Evolutionary conservation across 2,329 filamentous ascomycete species (phyloP).

Genomic region (Cladosporium velox): DNA sequence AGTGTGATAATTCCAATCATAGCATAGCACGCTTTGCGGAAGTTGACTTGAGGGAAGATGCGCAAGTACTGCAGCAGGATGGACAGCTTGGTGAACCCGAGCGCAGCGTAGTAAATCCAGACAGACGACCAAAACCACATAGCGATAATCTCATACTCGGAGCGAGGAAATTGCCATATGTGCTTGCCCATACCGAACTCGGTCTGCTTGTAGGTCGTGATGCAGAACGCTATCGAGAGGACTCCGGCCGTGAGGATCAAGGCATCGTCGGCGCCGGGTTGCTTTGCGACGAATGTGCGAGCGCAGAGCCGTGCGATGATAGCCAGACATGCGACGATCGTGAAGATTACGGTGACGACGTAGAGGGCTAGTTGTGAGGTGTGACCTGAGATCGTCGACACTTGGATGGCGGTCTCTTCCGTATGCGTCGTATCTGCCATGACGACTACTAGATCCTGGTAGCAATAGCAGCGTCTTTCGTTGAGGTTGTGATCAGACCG

Average conservation of each 20-base stretch:
- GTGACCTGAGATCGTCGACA: constrained; percentile 16
- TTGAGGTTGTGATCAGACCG: neutral
- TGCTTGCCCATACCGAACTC: constrained; percentile 20
- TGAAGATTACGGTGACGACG: constrained; percentile 16
- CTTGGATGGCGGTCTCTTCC: constrained; percentile 6
- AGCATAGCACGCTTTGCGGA: constrained; percentile 31
- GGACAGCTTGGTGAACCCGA: constrained; percentile 46
- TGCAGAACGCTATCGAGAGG: constrained; percentile 18
- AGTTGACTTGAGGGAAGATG: constrained; percentile 46
- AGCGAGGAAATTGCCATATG: constrained; percentile 11
- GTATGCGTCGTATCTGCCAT: constrained; percentile 7
- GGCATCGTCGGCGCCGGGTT: constrained; percentile 16
- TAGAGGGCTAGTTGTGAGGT: constrained; percentile 11
- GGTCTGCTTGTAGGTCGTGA: constrained; percentile 20
- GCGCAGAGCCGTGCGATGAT: constrained; percentile 12
- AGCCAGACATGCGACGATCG: constrained; percentile 15
- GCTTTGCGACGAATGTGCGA: constrained; percentile 11
- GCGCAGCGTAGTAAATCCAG: constrained; percentile 44
- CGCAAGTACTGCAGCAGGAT: constrained; percentile 52
- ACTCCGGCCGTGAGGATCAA: constrained; percentile 11
- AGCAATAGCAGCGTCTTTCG: neutral
- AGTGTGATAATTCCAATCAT: constrained; percentile 15
- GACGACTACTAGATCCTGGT: neutral
- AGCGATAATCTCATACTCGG: constrained; percentile 15
- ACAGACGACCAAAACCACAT: constrained; percentile 32